Evolutionary conservation across 768 basidiomycete species (phyloP).

Genomic region (Cyclocybe cylindracea): DNA sequence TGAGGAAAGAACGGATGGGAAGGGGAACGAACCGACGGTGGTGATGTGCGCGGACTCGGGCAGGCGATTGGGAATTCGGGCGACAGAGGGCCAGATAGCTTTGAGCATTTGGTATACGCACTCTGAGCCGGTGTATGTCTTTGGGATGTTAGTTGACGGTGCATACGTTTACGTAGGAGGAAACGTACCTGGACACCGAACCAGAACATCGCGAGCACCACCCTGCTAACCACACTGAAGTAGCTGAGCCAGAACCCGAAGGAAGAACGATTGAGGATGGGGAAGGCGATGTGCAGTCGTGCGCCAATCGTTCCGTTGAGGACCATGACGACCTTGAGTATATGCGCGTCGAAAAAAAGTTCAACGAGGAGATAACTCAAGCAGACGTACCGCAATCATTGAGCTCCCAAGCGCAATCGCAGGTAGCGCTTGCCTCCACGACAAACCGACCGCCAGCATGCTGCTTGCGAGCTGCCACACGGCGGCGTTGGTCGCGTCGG

Average conservation of each 20-base stretch:
- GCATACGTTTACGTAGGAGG: not conserved
- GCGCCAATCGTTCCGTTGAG: conserved; percentile 81
- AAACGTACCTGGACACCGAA: conserved; percentile 66
- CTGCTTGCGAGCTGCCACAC: conserved; percentile 69
- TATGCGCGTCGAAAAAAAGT: not conserved
- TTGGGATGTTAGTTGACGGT: not conserved
- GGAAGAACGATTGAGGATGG: conserved; percentile 78
- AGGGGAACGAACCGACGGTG: conserved; percentile 45
- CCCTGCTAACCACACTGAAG: conserved; percentile 78
- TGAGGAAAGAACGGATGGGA: not conserved
- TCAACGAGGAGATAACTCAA: not conserved
- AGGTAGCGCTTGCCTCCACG: conserved; percentile 70
- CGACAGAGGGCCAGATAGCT: conserved; percentile 79
- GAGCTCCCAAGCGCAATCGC: conserved; percentile 74
- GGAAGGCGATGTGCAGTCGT: conserved; percentile 74
- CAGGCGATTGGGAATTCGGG: conserved; percentile 64
- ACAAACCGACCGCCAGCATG: conserved; percentile 74
- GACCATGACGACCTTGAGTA: conserved; percentile 52
- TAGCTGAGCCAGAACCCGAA: conserved; percentile 92
- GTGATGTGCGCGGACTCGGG: conserved; percentile 61
- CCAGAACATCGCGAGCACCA: conserved; percentile 81
- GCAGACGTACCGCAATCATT: conserved; percentile 55
- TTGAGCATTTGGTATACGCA: conserved; percentile 81
- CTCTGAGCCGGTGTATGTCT: conserved; percentile 67
- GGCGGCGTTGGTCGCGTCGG: conserved; percentile 48